Conservation (phyloP, 2,329 filamentous ascomycete genomes). For the Zymoseptoria tritici region DNA sequence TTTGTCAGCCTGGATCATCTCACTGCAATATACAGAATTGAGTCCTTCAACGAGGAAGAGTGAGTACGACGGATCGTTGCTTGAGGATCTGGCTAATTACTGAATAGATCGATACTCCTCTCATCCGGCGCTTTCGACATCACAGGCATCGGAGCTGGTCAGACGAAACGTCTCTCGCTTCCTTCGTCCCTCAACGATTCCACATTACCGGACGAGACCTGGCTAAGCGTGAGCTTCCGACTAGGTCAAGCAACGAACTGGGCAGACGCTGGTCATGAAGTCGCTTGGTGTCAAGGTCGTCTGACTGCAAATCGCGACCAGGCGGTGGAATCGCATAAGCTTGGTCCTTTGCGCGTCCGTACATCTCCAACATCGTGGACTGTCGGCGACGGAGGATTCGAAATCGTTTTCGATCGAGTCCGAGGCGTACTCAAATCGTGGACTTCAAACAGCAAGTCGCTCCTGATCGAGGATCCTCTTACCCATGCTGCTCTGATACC, state of each 20-base stretch:
- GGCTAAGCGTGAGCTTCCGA: constrained; percentile 41
- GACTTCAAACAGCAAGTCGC: constrained; percentile 30
- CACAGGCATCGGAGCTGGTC: constrained; percentile 2
- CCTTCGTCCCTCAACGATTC: not conserved
- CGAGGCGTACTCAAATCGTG: constrained; percentile 25
- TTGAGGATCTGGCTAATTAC: not conserved
- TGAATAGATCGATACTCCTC: not conserved
- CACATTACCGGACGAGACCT: constrained; percentile 33
- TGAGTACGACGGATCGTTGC: not conserved
- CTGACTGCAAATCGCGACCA: constrained; percentile 1
- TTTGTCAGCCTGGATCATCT: constrained; percentile 14
- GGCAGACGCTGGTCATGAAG: constrained; percentile 23
- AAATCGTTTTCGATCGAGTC: constrained; percentile 4
- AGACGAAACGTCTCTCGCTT: not conserved
- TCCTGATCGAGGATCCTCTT: constrained; percentile 26
- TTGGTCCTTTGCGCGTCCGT: constrained; percentile 1
- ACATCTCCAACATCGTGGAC: constrained; percentile 5
- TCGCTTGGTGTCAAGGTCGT: constrained; percentile 18
- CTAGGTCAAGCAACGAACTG: constrained; percentile 42
- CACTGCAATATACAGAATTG: constrained; percentile 5
- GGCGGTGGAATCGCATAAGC: not conserved
- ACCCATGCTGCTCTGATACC: constrained; percentile 32
- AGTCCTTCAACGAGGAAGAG: not conserved
- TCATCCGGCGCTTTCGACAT: constrained; percentile 3
- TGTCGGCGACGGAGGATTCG: constrained; percentile 4